Base-by-base conservation (phyloP, 1,284 basidiomycete genomes). In the Fomitopsis palustris region DNA sequence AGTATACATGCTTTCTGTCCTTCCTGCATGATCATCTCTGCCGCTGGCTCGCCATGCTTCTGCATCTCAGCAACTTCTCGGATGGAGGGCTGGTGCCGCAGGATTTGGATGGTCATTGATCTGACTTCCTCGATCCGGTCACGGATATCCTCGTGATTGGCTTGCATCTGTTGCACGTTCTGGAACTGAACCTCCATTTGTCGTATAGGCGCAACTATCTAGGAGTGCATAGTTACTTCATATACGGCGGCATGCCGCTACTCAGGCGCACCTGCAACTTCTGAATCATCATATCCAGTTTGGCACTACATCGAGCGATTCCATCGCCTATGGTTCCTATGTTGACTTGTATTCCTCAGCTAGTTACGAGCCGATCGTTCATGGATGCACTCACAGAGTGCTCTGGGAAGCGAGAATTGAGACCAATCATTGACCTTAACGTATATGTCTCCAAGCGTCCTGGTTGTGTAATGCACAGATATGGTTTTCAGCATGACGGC, bases 21-120 rank as follows among this genome's bases (percentile, higher is more conserved):
- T 25, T 72, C 69, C 45, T 74, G 72, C 82, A 85, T 84, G 41
- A 85, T 69, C 4, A 71, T 68, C 58, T 75, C 67, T 8, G 79
- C 83, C 12, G 65, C 77, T 39, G 67, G 69, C 39, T 75, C 72
- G 4, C 80, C 82, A 47, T 72, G 69, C 31, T 63, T 61, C 57
- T 81, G 76, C 60, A 76, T 68, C 45, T 74, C 70, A 25, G 72
- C 68, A 5, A 79, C 70, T 16, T 70, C 67, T 33, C 69, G 64
- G 12, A 78, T 65, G 53, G 81, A 75, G 52, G 67, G 66, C n/a
- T 70, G 69, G 35, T 66, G 75, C 1, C 49, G 23, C 19, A 58
- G 31, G 27, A 63, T 39, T 23, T 61, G 42, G 10, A 25, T n/a
- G 1, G 35, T 37, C 47, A 58, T 3, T 10, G n/a, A 33, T 39